Evolutionary conservation across 1,284 basidiomycete species (phyloP).

Genomic region (Trichosporon inkin): DNA sequence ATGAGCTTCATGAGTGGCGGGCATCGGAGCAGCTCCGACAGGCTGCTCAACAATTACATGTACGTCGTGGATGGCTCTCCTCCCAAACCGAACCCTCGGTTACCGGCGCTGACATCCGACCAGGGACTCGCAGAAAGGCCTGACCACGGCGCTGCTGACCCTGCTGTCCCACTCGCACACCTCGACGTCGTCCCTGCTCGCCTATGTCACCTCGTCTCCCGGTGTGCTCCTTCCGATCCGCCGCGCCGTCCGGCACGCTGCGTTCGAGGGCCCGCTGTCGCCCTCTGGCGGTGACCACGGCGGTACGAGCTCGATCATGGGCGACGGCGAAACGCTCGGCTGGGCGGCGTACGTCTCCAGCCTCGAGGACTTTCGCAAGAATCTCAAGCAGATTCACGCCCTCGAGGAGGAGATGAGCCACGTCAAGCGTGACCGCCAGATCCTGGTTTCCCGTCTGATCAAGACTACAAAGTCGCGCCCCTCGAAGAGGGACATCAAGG

Average conservation of each 20-base stretch:
- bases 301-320: conserved; percentile 4
- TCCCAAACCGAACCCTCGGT: not conserved
- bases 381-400: conserved; percentile 50
- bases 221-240: conserved; percentile 46
- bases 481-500: conserved; percentile 45
- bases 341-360: conserved; percentile 47
- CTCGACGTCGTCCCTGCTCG: conserved; percentile 49
- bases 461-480: conserved; percentile 49
- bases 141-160: conserved; percentile 46
- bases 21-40: conserved; percentile 47
- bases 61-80: conserved; percentile 21
- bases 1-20: conserved; percentile 9
- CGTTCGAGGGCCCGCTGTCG: conserved; percentile 48
- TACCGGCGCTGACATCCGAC: not conserved
- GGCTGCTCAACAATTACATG: conserved; percentile 50
- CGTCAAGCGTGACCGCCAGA: conserved; percentile 49
- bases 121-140: conserved; percentile 48
- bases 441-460: conserved; percentile 49
- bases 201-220: conserved; percentile 50
- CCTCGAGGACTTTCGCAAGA: conserved; percentile 48
- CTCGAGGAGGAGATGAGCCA: conserved; percentile 49
- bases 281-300: conserved; percentile 12
- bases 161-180: conserved; percentile 50
- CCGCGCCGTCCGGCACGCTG: conserved; percentile 47
- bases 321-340: conserved; percentile 33